Evolutionary conservation across 2,329 filamentous ascomycete genomes (phyloP).

Genomic region (Aspergillus neotritici): DNA sequence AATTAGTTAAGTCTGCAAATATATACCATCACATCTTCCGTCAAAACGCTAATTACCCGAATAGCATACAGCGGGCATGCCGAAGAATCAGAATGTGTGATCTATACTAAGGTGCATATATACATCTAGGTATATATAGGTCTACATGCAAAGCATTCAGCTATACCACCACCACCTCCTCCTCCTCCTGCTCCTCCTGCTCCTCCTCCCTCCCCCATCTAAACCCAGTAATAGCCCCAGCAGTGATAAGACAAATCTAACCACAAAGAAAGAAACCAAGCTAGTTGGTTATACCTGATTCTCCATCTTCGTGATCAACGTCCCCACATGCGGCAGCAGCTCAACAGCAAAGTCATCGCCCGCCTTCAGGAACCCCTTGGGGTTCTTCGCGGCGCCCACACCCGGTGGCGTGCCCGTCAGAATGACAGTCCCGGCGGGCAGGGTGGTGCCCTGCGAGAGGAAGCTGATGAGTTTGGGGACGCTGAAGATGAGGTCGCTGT

Average conservation of each 20-base stretch:
- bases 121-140: too few species aligned
- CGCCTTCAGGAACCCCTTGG: slow-evolving; percentile 40
- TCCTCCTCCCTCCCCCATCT: too few species aligned
- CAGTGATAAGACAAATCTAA: too few species aligned
- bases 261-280: neutral
- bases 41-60: neutral
- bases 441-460: slow-evolving; percentile 38
- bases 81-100: neutral
- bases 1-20: too few species aligned
- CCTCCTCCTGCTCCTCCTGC: too few species aligned
- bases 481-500: slow-evolving; percentile 51
- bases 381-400: slow-evolving; percentile 37
- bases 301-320: slow-evolving; percentile 43
- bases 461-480: slow-evolving; percentile 43
- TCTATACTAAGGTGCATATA: too few species aligned
- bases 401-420: slow-evolving; percentile 42
- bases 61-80: neutral
- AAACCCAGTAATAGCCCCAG: too few species aligned
- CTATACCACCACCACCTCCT: too few species aligned
- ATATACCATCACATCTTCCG: too few species aligned
- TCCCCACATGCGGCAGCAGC: slow-evolving; percentile 46
- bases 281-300: slow-evolving; percentile 20
- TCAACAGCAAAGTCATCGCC: slow-evolving; percentile 48
- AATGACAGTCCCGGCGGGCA: slow-evolving; percentile 40
- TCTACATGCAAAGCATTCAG: too few species aligned